Percentiles rank a stretch among this genome's conserved stretches.
Conservation (phyloP, 2,329 filamentous ascomycete genomes). For the Colletotrichum viniferum region DNA sequence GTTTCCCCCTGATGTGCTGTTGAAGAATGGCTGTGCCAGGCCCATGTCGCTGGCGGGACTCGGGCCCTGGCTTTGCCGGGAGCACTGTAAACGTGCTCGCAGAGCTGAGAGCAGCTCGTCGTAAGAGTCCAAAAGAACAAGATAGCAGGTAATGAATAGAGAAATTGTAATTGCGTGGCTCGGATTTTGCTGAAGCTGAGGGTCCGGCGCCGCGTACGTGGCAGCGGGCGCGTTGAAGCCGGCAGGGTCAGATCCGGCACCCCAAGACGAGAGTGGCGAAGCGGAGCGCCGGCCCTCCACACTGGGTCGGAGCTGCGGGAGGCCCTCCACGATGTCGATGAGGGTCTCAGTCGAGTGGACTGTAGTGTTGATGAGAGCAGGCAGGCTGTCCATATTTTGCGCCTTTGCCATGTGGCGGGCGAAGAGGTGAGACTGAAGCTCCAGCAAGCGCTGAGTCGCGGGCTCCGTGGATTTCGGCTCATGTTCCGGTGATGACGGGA, state of each 20-base stretch:
- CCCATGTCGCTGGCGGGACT: constrained; percentile 1
- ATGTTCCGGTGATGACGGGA: not conserved
- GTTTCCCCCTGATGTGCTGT: not conserved
- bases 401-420: not conserved
- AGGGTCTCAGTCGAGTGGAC: constrained; percentile 13
- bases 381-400: not conserved
- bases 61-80: constrained; percentile 9
- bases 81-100: not conserved
- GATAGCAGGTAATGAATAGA: constrained; percentile 10
- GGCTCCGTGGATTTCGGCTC: not conserved
- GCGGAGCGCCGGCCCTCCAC: not conserved
- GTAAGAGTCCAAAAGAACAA: constrained; percentile 9
- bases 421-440: not conserved
- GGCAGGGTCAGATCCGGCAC: not conserved
- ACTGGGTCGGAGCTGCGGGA: not conserved
- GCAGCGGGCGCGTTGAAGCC: not conserved
- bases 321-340: constrained; percentile 5
- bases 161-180: not conserved
- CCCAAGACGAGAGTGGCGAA: not conserved
- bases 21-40: constrained; percentile 6
- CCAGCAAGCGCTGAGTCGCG: not conserved
- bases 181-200: not conserved
- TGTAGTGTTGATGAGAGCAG: not conserved
- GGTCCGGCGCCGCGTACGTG: not conserved
- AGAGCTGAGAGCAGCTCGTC: constrained; percentile 1